phyloP scores from a whole-genome alignment of 345 rosid species.

The Aquilaria malaccensis region DNA sequence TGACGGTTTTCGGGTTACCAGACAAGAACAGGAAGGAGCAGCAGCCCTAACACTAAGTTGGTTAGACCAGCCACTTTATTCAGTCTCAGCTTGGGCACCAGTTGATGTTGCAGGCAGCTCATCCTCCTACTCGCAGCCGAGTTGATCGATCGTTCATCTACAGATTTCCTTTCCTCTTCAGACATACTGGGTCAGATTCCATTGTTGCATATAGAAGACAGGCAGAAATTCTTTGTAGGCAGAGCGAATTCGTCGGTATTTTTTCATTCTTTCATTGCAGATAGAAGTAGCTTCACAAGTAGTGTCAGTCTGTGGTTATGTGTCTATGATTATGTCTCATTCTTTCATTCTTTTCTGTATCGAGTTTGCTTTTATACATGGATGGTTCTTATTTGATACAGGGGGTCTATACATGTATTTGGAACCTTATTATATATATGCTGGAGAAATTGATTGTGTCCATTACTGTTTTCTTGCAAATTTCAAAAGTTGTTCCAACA shows the following conservation, averaged over 20 bases:
- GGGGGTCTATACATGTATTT: too few species aligned
- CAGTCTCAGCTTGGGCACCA: constrained; percentile 84
- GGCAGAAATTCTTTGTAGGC: constrained; percentile 47
- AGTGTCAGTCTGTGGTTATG: too few species aligned
- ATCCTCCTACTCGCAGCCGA: constrained; percentile 51
- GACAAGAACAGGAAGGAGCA: constrained; percentile 34
- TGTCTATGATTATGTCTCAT: too few species aligned
- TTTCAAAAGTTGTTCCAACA: too few species aligned
- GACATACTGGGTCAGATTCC: constrained; percentile 16
- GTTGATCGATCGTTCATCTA: constrained; percentile 18
- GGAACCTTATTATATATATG: too few species aligned
- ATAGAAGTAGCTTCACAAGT: constrained; percentile 5
- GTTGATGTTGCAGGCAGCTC: constrained; percentile 55
- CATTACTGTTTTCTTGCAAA: too few species aligned
- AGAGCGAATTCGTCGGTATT: constrained; percentile 30
- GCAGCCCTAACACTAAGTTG: constrained; percentile 63
- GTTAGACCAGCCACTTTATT: constrained; percentile 77
- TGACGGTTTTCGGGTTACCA: constrained; percentile 35
- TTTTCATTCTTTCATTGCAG: constrained; percentile 61
- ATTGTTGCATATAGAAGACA: constrained; percentile 28
- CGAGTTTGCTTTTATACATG: too few species aligned
- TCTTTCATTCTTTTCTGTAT: too few species aligned
- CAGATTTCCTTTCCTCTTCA: constrained; percentile 24
- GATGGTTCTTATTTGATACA: too few species aligned
- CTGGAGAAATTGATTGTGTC: too few species aligned